Evolutionary conservation across 805 yeast species (phyloP).

Genomic region (Wickerhamomyces subpelliculosus): DNA sequence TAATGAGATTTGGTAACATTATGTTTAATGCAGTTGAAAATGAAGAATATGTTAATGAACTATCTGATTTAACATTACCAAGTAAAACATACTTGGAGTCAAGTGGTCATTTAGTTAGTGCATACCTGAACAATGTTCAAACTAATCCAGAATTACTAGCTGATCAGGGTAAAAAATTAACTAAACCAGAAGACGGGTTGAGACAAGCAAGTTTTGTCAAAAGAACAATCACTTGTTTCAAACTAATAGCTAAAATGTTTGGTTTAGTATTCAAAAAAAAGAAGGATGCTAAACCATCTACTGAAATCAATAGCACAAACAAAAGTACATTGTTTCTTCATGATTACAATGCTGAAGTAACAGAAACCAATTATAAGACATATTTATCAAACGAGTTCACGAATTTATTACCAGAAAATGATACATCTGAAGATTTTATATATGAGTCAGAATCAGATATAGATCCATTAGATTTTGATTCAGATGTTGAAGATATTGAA

Average conservation of each 20-base stretch:
- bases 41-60: constrained; percentile 58
- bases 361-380: background rate
- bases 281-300: background rate
- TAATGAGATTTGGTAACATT: constrained; percentile 52
- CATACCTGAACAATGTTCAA: constrained; percentile 18
- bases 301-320: background rate
- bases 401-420: constrained; percentile 26
- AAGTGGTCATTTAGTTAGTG: constrained; percentile 13
- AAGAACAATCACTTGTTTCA: no score
- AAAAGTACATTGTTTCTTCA: constrained; percentile 5
- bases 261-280: no score
- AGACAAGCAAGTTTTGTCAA: background rate
- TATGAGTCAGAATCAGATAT: constrained; percentile 20
- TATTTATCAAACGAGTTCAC: constrained; percentile 5
- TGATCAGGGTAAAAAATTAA: no score
- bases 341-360: no score
- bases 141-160: constrained; percentile 15
- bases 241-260: no score
- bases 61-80: constrained; percentile 41
- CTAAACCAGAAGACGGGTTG: no score
- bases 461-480: constrained; percentile 27
- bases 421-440: constrained; percentile 27
- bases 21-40: constrained; percentile 63
- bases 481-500: constrained; percentile 21
- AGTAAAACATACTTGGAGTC: constrained; percentile 48